Percentiles rank a stretch among this genome's conserved stretches.
Evolutionary conservation across 257 asterid genomes (phyloP).

Genomic region (Coffea eugenioides): DNA sequence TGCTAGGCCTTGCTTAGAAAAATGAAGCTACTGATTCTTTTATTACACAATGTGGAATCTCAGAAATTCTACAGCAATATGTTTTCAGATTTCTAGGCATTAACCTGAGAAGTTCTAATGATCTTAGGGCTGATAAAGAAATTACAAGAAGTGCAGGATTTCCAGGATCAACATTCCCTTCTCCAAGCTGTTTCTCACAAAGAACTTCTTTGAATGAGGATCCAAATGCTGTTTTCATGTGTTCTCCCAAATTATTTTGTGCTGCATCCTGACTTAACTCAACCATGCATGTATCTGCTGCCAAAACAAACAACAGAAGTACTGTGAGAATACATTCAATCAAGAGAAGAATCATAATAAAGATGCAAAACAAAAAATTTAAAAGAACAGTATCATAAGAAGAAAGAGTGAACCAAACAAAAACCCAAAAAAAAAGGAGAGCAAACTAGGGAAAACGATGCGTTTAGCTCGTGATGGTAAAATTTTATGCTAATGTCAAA

Average conservation of each 20-base stretch:
- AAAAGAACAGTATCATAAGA: too few species aligned
- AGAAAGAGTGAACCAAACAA: too few species aligned
- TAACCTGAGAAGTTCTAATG: constrained; percentile 82
- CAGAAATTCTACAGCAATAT: background rate
- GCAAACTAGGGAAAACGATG: too few species aligned
- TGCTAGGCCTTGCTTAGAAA: background rate
- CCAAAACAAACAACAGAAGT: background rate
- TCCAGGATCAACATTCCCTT: constrained; percentile 72
- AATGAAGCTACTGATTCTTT: background rate
- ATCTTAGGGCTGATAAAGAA: constrained; percentile 74
- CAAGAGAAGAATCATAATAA: background rate
- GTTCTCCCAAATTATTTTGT: constrained; percentile 49
- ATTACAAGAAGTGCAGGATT: constrained; percentile 85
- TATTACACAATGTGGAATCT: too few species aligned
- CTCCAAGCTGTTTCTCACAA: constrained; percentile 49
- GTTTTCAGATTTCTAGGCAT: background rate
- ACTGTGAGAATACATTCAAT: background rate
- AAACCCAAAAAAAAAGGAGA: too few species aligned
- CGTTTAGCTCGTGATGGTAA: too few species aligned
- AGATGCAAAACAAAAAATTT: too few species aligned
- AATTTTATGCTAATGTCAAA: too few species aligned
- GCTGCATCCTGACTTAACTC: constrained; percentile 45
- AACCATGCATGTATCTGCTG: constrained; percentile 57
- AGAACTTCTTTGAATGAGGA: constrained; percentile 67
- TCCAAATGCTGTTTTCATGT: constrained; percentile 71